phyloP scores from a whole-genome alignment of 2,329 filamentous ascomycete genomes.

The Pseudogymnoascus sp. region DNA sequence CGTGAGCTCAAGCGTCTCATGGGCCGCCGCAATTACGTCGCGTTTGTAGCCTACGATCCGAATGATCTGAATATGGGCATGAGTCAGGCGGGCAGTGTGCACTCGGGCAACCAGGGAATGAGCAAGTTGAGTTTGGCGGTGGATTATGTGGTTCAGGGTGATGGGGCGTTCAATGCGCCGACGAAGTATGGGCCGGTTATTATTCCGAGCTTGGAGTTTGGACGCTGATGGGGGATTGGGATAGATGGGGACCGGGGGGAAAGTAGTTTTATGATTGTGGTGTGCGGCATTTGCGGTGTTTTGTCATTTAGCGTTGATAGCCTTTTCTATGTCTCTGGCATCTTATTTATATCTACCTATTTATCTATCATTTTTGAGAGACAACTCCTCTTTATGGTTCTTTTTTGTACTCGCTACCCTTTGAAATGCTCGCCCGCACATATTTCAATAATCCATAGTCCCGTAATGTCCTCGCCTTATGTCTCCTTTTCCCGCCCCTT shows the following conservation, averaged over 20 bases:
- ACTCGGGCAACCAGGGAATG: constrained; percentile 34
- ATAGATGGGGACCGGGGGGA: neutral
- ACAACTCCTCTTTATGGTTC: neutral
- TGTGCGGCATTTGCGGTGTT: constrained; percentile 5
- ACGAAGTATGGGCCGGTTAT: constrained; percentile 97
- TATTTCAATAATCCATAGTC: neutral
- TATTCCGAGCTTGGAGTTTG: constrained; percentile 77
- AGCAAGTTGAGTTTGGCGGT: constrained; percentile 78
- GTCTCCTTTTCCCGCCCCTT: neutral
- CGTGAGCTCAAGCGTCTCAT: constrained; percentile 88
- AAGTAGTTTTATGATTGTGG: neutral
- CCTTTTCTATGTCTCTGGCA: constrained; percentile 6
- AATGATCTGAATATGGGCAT: constrained; percentile 53
- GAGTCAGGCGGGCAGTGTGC: constrained; percentile 22
- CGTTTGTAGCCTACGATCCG: constrained; percentile 89
- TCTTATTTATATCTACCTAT: neutral
- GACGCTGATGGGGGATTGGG: constrained; percentile 38
- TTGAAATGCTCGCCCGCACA: neutral
- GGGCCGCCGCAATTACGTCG: constrained; percentile 86
- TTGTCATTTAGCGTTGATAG: constrained; percentile 6
- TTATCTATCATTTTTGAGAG: neutral
- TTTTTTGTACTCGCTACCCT: neutral
- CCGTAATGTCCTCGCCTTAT: neutral
- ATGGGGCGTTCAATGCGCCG: constrained; percentile 70
- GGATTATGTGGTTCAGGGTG: constrained; percentile 94